Conservation (phyloP, 169 alveolate species). For the Cryptosporidium muris region DNA sequence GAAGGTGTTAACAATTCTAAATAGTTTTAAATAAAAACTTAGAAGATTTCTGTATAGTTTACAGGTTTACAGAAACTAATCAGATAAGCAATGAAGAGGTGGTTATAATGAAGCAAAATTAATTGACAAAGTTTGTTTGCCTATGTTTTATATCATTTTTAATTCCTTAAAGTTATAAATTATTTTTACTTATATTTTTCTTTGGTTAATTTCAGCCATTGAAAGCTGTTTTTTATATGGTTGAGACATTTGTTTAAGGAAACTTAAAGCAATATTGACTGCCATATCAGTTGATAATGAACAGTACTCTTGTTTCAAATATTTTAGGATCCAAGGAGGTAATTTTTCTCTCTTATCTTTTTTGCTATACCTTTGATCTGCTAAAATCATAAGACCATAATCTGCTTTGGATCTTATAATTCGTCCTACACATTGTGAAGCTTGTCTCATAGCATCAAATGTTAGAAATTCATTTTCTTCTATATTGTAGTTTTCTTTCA, state of each 20-base stretch:
- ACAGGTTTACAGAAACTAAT: no score
- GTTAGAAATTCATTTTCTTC: constrained; percentile 95
- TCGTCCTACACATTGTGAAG: constrained; percentile 97
- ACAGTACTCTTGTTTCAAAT: constrained; percentile 80
- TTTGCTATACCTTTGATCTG: constrained; percentile 88
- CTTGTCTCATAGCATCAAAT: constrained; percentile 98
- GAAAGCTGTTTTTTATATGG: constrained; percentile 16
- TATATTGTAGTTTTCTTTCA: constrained; percentile 89
- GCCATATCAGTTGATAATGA: constrained; percentile 85
- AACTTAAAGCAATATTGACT: constrained; percentile 75
- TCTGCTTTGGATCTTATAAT: constrained; percentile 91
- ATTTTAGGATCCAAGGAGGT: constrained; percentile 90
- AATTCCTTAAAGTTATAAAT: no score
- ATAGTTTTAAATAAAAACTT: no score
- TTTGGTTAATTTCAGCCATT: no score
- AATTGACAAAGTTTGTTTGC: no score
- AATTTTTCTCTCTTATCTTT: constrained; percentile 85
- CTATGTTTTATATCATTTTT: no score
- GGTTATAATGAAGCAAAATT: no score
- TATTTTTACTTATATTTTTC: no score
- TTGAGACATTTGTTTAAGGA: constrained; percentile 62
- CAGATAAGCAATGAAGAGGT: no score
- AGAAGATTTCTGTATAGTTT: no score
- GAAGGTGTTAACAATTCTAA: no score
- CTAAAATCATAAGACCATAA: constrained; percentile 93